Evolutionary conservation across 371 early-diverging fungal species (phyloP).

Genomic region (Mucor irregularis): DNA sequence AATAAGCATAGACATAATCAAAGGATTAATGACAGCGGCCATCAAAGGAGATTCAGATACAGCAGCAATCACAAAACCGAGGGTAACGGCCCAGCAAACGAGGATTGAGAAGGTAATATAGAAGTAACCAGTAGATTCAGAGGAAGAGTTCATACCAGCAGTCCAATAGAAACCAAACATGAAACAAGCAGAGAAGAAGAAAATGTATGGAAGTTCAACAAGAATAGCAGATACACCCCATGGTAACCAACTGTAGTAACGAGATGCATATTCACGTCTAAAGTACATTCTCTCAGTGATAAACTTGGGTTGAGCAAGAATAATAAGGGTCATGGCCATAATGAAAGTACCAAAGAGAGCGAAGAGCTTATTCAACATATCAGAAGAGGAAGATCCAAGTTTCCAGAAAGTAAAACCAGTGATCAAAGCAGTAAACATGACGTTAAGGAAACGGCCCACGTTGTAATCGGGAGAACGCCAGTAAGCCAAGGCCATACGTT

Average conservation of each 20-base stretch:
- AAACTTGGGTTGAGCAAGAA: slow-evolving; percentile 74
- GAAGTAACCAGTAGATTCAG: slow-evolving; percentile 59
- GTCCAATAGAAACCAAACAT: slow-evolving; percentile 74
- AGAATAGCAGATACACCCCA: slow-evolving; percentile 57
- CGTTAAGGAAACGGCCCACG: slow-evolving; percentile 60
- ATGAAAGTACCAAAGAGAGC: slow-evolving; percentile 70
- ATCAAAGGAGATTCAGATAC: slow-evolving; percentile 58
- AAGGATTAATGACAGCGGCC: slow-evolving; percentile 73
- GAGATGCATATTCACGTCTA: slow-evolving; percentile 70
- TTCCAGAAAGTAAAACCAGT: slow-evolving; percentile 79
- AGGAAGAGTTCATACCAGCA: slow-evolving; percentile 54
- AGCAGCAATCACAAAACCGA: slow-evolving; percentile 59
- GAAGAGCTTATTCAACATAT: slow-evolving; percentile 71
- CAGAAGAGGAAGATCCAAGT: slow-evolving; percentile 51
- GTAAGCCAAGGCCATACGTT: slow-evolving; percentile 62
- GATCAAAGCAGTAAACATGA: slow-evolving; percentile 53
- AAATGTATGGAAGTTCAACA: slow-evolving; percentile 64
- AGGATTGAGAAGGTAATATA: slow-evolving; percentile 62
- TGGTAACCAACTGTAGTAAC: slow-evolving; percentile 73
- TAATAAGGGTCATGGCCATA: slow-evolving; percentile 68
- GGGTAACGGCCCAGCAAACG: slow-evolving; percentile 64
- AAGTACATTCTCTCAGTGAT: slow-evolving; percentile 70
- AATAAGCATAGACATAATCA: slow-evolving; percentile 67
- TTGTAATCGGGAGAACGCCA: slow-evolving; percentile 72
- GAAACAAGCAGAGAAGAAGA: slow-evolving; percentile 54